A percentile compares a stretch with the other conserved stretches of the same genome.
Conservation (phyloP, 441 rosid species). For the Populus trichocarpa region DNA sequence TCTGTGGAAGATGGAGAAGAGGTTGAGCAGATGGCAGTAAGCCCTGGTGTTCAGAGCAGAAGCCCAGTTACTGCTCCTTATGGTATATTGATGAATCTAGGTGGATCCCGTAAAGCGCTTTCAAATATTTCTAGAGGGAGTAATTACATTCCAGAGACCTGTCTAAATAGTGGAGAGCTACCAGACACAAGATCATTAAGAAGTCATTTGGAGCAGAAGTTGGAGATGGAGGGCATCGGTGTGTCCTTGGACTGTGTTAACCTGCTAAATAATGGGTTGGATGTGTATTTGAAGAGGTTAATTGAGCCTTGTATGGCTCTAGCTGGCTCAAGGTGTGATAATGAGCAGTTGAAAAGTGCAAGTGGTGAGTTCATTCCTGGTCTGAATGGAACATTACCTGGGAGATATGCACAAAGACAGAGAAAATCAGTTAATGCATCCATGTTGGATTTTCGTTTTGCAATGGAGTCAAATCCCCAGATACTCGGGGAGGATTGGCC, state of each 20-base stretch:
- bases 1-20: conserved; percentile 96
- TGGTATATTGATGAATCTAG: conserved; percentile 52
- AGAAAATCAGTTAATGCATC: conserved; percentile 32
- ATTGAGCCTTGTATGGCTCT: conserved; percentile 31
- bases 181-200: conserved; percentile 67
- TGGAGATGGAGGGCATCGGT: conserved; percentile 58
- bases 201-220: conserved; percentile 48
- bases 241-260: conserved; percentile 48
- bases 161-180: conserved; percentile 49
- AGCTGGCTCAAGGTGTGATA: conserved; percentile 40
- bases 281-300: conserved; percentile 44
- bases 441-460: conserved; percentile 50
- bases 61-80: conserved; percentile 47
- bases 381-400: conserved; percentile 18
- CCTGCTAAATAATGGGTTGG: conserved; percentile 64
- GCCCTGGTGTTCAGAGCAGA: conserved; percentile 50
- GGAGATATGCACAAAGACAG: conserved; percentile 21
- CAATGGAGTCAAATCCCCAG: conserved; percentile 72
- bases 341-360: conserved; percentile 21
- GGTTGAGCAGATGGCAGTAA: conserved; percentile 72
- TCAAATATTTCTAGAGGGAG: conserved; percentile 22
- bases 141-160: conserved; percentile 28
- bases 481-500: conserved; percentile 25
- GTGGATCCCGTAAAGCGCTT: conserved; percentile 37
- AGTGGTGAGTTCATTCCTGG: conserved; percentile 12